Conservation (phyloP, 2,329 filamentous ascomycete genomes). For the Cladophialophora chaetospira region DNA sequence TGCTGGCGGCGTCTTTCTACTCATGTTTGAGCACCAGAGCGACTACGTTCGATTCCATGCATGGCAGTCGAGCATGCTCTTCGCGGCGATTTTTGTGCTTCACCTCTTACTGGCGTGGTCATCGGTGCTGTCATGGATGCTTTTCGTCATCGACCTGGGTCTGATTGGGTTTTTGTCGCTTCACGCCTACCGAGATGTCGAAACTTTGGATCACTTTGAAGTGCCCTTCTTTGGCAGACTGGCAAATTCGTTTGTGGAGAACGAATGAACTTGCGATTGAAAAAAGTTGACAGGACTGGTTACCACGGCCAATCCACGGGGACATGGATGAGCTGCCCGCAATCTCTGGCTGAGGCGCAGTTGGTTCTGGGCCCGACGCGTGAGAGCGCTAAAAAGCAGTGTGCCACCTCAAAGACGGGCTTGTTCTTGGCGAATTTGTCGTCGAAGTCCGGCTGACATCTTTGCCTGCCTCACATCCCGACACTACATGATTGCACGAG, state of each 20-base stretch:
- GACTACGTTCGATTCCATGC: conserved; percentile 98
- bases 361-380: too few species aligned
- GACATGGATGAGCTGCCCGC: background rate
- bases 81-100: conserved; percentile 68
- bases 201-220: conserved; percentile 71
- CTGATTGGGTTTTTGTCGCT: conserved; percentile 76
- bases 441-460: conserved; percentile 3
- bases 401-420: too few species aligned
- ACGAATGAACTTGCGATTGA: conserved; percentile 67
- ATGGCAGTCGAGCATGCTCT: conserved; percentile 87
- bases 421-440: conserved; percentile 1
- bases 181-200: conserved; percentile 80
- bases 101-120: conserved; percentile 89
- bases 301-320: too few species aligned
- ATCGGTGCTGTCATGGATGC: conserved; percentile 75
- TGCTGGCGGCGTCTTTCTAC: conserved; percentile 76
- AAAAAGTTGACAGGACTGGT: too few species aligned
- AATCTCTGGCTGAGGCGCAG: background rate
- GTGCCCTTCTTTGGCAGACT: conserved; percentile 82
- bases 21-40: conserved; percentile 89
- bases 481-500: background rate
- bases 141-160: conserved; percentile 74
- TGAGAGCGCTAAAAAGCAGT: too few species aligned
- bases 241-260: conserved; percentile 86
- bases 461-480: too few species aligned